Evolutionary conservation across 2,329 filamentous ascomycete species (phyloP).

Genomic region (Cladosporium sp.): DNA sequence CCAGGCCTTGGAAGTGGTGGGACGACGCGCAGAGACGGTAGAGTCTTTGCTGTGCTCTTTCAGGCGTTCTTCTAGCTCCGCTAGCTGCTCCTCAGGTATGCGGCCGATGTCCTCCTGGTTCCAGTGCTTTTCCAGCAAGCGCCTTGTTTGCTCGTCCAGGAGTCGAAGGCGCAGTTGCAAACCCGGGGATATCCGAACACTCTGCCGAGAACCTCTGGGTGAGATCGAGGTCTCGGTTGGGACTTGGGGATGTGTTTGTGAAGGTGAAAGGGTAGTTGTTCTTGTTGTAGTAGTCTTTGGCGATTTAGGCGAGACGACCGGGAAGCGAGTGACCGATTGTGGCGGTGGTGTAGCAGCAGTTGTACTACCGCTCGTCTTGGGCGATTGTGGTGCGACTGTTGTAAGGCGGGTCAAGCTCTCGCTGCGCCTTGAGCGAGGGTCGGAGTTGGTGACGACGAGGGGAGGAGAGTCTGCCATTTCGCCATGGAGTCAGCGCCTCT

Average conservation of each 20-base stretch:
- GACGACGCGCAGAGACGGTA: slow-evolving; percentile 35
- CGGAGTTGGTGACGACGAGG: neutral
- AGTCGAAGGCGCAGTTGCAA: slow-evolving; percentile 42
- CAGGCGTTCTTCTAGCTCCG: slow-evolving; percentile 60
- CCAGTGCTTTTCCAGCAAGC: slow-evolving; percentile 31
- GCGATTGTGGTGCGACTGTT: neutral
- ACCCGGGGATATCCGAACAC: slow-evolving; percentile 36
- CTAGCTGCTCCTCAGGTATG: slow-evolving; percentile 66
- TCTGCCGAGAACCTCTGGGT: slow-evolving; percentile 30
- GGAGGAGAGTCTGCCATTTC: slow-evolving; percentile 5
- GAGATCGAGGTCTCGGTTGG: neutral
- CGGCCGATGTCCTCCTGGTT: slow-evolving; percentile 55
- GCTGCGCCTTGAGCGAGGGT: neutral
- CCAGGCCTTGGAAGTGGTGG: slow-evolving; percentile 50
- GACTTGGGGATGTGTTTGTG: neutral
- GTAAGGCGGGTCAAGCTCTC: neutral
- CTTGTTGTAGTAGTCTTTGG: neutral
- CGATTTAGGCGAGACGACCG: neutral
- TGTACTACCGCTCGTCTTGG: neutral
- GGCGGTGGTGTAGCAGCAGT: neutral
- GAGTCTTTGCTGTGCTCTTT: slow-evolving; percentile 2
- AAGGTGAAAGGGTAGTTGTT: neutral
- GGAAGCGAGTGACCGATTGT: neutral
- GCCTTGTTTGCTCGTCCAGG: slow-evolving; percentile 34
- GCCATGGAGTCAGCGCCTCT: neutral